Conservation (phyloP, 345 rosid genomes). For the Ailanthus altissimus region DNA sequence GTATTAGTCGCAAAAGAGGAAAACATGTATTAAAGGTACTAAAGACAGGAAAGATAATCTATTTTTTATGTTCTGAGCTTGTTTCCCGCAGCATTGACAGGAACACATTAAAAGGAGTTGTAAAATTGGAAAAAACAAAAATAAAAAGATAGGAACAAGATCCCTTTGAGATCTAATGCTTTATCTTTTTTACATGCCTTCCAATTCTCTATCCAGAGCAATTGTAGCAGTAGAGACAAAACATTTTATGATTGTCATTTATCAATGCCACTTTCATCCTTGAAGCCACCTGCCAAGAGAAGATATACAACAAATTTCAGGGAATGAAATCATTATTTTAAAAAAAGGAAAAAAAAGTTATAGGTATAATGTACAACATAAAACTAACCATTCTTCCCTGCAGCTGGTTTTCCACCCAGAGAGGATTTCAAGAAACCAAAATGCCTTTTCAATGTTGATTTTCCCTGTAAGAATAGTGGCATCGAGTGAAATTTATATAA, state of each 20-base stretch:
- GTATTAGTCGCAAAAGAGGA: constrained; percentile 14
- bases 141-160: constrained; percentile 31
- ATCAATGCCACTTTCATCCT: constrained; percentile 49
- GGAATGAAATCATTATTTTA: constrained; percentile 9
- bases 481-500: not conserved
- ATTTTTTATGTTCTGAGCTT: constrained; percentile 30
- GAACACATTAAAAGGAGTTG: constrained; percentile 36
- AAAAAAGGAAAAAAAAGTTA: not conserved
- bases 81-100: constrained; percentile 58
- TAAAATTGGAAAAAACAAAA: constrained; percentile 24
- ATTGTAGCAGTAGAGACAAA: constrained; percentile 31
- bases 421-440: constrained; percentile 47
- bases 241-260: constrained; percentile 21
- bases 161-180: constrained; percentile 39
- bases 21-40: not conserved
- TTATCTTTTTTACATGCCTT: constrained; percentile 19
- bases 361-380: not conserved
- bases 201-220: constrained; percentile 29
- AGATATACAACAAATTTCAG: constrained; percentile 16
- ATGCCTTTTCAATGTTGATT: constrained; percentile 40
- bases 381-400: constrained; percentile 40
- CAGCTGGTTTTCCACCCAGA: constrained; percentile 34
- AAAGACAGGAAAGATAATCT: constrained; percentile 18
- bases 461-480: constrained; percentile 37
- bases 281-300: constrained; percentile 42